These are phyloP conservation scores for Trichoderma asperellum DNA, from an alignment of 2,329 filamentous ascomycete genomes.

Conservation along the genomic window DNA sequence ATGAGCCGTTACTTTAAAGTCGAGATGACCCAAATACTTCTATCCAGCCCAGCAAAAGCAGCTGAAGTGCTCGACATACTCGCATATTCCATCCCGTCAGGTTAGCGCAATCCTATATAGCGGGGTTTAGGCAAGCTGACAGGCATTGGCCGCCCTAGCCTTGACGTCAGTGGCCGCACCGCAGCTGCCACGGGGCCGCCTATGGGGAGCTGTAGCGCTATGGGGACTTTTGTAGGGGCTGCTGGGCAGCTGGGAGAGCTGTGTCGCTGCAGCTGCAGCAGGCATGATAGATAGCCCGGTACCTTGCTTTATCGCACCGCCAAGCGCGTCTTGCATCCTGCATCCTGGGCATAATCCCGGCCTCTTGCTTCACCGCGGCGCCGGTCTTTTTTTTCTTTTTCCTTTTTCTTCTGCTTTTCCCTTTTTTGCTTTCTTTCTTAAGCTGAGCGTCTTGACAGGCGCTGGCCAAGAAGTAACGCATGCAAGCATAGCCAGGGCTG, in stretches of 20 bases:
- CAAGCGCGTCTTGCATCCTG: constrained; percentile 8
- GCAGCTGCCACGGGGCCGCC: background rate
- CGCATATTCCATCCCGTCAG: background rate
- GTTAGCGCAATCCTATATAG: background rate
- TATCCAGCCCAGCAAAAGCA: too few relatives aligned
- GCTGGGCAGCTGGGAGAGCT: constrained; percentile 9
- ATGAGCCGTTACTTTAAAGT: background rate
- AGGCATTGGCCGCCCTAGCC: background rate
- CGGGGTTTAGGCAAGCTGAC: background rate
- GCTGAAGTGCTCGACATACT: background rate
- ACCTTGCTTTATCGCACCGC: constrained; percentile 6
- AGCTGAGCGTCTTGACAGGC: constrained; percentile 20
- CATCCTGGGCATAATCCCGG: background rate
- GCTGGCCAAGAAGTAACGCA: constrained; percentile 13
- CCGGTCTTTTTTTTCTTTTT: background rate
- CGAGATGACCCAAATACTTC: background rate
- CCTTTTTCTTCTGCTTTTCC: background rate
- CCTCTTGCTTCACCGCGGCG: constrained; percentile 2
- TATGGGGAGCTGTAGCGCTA: background rate
- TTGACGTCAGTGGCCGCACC: background rate
- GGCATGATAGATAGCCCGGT: constrained; percentile 8
- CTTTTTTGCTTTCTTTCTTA: background rate
- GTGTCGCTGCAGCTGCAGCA: constrained; percentile 3
- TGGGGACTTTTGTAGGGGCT: constrained; percentile 16
- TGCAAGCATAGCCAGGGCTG: background rate